Evolutionary conservation across 2,329 filamentous ascomycete species (phyloP).

Genomic region (Colletotrichum noveboracense): DNA sequence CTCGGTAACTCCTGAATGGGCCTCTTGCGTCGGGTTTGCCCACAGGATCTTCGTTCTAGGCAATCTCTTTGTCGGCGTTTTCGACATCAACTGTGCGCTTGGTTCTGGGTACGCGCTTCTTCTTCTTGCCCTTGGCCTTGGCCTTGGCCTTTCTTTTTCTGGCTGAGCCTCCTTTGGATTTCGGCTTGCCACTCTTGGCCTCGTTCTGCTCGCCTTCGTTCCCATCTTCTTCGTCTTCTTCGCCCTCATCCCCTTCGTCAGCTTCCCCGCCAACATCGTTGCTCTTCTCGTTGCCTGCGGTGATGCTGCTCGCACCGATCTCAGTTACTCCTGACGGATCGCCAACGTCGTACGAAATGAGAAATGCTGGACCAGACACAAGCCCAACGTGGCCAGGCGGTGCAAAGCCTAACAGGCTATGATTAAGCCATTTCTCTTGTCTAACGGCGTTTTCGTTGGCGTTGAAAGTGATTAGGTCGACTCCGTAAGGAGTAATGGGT

Average conservation of each 20-base stretch:
- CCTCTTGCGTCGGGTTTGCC: rapidly evolving
- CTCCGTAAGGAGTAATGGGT: background rate
- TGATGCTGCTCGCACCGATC: rapidly evolving
- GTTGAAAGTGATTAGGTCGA: background rate
- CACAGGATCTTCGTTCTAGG: rapidly evolving
- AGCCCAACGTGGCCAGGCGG: background rate
- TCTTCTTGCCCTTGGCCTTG: rapidly evolving
- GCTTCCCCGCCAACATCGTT: rapidly evolving
- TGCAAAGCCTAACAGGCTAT: background rate
- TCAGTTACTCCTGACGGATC: rapidly evolving
- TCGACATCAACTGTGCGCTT: background rate
- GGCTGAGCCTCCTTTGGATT: background rate
- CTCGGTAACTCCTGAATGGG: rapidly evolving
- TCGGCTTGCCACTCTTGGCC: background rate
- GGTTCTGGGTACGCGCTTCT: background rate
- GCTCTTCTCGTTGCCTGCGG: background rate
- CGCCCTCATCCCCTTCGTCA: background rate
- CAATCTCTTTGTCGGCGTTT: background rate
- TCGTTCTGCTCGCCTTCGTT: rapidly evolving
- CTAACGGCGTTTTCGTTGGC: background rate
- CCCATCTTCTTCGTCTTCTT: background rate
- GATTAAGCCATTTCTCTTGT: background rate
- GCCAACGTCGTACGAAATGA: background rate
- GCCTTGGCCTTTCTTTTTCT: background rate
- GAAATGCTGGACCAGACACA: background rate